These are phyloP conservation scores for Erysimum cheiranthoides DNA, from an alignment of 345 rosid species.

Conservation along the genomic window DNA sequence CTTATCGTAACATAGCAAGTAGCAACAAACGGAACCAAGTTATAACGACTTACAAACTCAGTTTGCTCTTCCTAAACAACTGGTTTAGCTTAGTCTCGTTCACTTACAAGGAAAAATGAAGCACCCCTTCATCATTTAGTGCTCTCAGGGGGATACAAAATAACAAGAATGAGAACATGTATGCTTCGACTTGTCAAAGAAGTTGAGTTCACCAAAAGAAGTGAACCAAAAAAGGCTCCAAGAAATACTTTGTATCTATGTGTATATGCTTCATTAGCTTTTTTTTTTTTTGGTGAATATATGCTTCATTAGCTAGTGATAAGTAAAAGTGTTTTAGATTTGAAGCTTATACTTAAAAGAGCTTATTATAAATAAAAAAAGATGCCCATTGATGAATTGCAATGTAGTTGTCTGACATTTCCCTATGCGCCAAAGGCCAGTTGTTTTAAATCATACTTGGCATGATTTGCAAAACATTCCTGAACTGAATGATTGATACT, in stretches of 20 bases:
- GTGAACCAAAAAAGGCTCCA: conserved; percentile 6
- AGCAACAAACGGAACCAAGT: background rate
- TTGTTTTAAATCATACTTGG: background rate
- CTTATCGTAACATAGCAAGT: background rate
- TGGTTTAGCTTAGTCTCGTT: conserved; percentile 1
- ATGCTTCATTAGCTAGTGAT: background rate
- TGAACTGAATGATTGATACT: conserved; percentile 19
- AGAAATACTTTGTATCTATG: background rate
- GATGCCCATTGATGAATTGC: conserved; percentile 15
- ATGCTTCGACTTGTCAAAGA: conserved; percentile 8
- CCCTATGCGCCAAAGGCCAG: conserved; percentile 4
- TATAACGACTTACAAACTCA: background rate
- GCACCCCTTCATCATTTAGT: background rate
- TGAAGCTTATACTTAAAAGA: too few relatives aligned
- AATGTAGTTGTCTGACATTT: background rate
- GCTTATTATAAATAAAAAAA: conserved; percentile 6
- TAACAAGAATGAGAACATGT: background rate
- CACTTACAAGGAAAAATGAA: background rate
- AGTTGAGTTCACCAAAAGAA: conserved; percentile 5
- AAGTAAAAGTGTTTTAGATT: background rate
- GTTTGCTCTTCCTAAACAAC: background rate
- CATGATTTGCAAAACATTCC: conserved; percentile 23
- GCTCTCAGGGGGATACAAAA: background rate
- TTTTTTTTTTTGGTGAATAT: too few relatives aligned
- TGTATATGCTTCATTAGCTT: background rate